These are phyloP conservation scores for Straminergon stramineum DNA, from an alignment of 225 moss, liverwort and hornwort genomes.

Conservation along the genomic window DNA sequence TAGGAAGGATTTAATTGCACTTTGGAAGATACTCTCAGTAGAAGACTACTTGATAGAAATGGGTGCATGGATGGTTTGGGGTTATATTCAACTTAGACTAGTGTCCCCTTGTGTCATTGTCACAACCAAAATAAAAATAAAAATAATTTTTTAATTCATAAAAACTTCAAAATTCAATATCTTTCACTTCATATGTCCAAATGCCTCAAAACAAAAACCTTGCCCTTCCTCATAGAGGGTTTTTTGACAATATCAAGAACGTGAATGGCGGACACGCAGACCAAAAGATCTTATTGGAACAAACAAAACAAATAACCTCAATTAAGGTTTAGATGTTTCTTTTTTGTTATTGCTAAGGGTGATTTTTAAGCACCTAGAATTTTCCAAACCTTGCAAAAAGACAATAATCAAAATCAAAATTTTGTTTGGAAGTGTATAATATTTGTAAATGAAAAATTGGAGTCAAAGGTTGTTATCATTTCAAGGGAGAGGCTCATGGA, in stretches of 20 bases:
- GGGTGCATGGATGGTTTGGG: accelerated
- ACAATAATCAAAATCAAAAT: background rate
- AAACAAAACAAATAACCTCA: too few relatives aligned
- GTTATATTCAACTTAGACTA: background rate
- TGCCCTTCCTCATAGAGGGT: too few relatives aligned
- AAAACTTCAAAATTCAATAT: too few relatives aligned
- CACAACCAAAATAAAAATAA: too few relatives aligned
- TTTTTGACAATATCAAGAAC: too few relatives aligned
- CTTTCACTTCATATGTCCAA: too few relatives aligned
- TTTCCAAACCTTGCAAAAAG: accelerated
- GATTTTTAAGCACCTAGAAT: background rate
- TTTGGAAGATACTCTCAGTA: background rate
- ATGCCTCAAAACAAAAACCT: too few relatives aligned
- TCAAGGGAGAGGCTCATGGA: accelerated
- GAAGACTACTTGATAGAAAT: background rate
- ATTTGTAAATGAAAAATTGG: too few relatives aligned
- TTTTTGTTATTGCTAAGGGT: background rate
- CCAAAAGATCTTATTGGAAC: too few relatives aligned
- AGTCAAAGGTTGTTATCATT: background rate
- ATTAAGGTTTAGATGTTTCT: background rate
- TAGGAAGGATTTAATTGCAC: background rate
- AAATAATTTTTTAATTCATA: too few relatives aligned
- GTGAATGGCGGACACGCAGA: too few relatives aligned
- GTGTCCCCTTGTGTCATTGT: too few relatives aligned
- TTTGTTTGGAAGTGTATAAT: background rate